Evolutionary conservation across 495 filamentous ascomycete species (phyloP), one percentile per base, ranked within the genome.

Genomic region (Antarctomyces pellizariae): DNA sequence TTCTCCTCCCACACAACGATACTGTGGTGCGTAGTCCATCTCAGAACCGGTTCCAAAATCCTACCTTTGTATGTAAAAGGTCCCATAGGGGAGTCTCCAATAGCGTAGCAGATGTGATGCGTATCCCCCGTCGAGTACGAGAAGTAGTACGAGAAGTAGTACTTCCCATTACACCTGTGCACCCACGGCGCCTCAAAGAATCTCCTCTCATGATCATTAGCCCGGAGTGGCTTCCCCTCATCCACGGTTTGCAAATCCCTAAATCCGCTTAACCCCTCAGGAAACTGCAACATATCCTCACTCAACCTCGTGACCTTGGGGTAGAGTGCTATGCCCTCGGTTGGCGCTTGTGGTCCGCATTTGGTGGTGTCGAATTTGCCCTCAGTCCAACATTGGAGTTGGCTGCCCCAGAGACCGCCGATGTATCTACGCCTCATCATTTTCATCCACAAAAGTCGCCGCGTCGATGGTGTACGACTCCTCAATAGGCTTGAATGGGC

Each of bases 141-240:
- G 43, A 77, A 76, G 45, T 80, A 80, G 47, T 77, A 79, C 30
- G 43, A 57, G 3, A 54, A 67, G 2, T 56, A 50, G 37, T 68
- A 62, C 36, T 58, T 55, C n/a, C n/a, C n/a, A n/a, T n/a, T n/a
- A n/a, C n/a, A n/a, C 42, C 54, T 58, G 37, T 77, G 70, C 62
- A 76, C 61, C 69, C 71, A 77, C 12, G 72, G 62, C 0, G 71
- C 72, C 52, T 79, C 72, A 48, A 79, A 77, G 54, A 77, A 79
- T n/a, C 71, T 52, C 3, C 69, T 38, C 29, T 71, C 66, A 47
- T 77, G 70, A 43, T 77, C 68, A 49, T 69, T 59, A 14, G 69
- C 62, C 1, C 35, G 25, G 25, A 78, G 41, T 1, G 50, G 64
- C 43, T 63, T 35, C 8, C 69, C 65, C 2, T 56, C 58, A 39